Percentiles rank a stretch among this genome's conserved stretches.
Evolutionary conservation across 352 stramenopile species (phyloP).

Genomic region (Phytophthora podocarpi): DNA sequence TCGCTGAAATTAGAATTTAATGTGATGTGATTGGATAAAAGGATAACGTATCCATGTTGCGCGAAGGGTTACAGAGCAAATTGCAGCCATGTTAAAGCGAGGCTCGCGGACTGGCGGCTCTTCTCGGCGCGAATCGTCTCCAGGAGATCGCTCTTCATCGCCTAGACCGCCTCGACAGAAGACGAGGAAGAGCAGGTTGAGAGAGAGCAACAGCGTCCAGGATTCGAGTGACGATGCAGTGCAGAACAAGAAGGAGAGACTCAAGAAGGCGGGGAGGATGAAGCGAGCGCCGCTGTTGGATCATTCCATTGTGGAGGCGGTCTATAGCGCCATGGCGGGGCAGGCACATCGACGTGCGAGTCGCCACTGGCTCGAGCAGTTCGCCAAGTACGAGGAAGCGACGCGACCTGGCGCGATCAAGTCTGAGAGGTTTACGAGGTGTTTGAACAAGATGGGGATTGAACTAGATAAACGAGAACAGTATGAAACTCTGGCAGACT

Average conservation of each 20-base stretch:
- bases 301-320: slow-evolving; percentile 44
- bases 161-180: slow-evolving; percentile 3
- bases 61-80: slow-evolving; percentile 12
- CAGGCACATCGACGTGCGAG: slow-evolving; percentile 47
- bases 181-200: not conserved
- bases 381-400: slow-evolving; percentile 54
- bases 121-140: slow-evolving; percentile 6
- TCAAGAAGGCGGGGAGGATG: slow-evolving; percentile 47
- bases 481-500: slow-evolving; percentile 41
- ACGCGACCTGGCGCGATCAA: slow-evolving; percentile 41
- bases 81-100: slow-evolving; percentile 19
- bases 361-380: slow-evolving; percentile 48
- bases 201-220: slow-evolving; percentile 1
- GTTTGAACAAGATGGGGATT: slow-evolving; percentile 58
- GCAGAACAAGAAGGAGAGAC: slow-evolving; percentile 29
- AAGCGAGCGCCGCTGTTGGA: slow-evolving; percentile 62
- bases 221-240: slow-evolving; percentile 11
- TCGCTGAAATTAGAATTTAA: slow-evolving; percentile 8
- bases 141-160: slow-evolving; percentile 8
- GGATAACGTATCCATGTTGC: slow-evolving; percentile 22
- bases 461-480: slow-evolving; percentile 45
- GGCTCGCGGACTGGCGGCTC: slow-evolving; percentile 3
- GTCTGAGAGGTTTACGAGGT: slow-evolving; percentile 59
- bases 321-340: slow-evolving; percentile 57
- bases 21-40: slow-evolving; percentile 18